Conservation (phyloP, 1,284 basidiomycete species). For the Xerocomus nothofagi region DNA sequence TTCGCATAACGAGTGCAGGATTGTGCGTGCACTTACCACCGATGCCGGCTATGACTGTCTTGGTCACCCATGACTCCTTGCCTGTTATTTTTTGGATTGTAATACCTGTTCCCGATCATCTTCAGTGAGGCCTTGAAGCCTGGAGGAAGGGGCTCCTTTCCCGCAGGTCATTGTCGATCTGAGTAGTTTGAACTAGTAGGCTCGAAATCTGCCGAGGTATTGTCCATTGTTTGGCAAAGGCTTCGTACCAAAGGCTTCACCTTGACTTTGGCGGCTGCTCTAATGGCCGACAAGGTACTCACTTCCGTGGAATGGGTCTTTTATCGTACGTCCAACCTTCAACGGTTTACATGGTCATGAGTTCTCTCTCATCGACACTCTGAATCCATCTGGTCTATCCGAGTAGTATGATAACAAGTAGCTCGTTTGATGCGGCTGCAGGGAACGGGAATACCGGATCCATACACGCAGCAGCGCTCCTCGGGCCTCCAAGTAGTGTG, state of each 20-base stretch:
- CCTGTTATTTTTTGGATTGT: slow-evolving; percentile 76
- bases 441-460: too few relatives aligned
- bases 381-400: too few relatives aligned
- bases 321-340: too few relatives aligned
- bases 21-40: slow-evolving; percentile 56
- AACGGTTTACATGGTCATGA: too few relatives aligned
- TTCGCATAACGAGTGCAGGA: slow-evolving; percentile 4
- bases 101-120: slow-evolving; percentile 71
- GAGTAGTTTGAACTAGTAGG: too few relatives aligned
- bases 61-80: slow-evolving; percentile 85
- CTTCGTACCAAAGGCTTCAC: too few relatives aligned
- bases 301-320: background rate
- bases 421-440: background rate
- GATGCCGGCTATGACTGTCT: slow-evolving; percentile 77
- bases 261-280: too few relatives aligned
- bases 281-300: too few relatives aligned
- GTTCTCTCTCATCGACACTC: too few relatives aligned
- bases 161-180: slow-evolving; percentile 37
- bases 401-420: background rate
- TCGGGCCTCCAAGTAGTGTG: too few relatives aligned
- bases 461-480: background rate
- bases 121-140: slow-evolving; percentile 77
- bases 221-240: slow-evolving; percentile 17
- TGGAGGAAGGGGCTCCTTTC: slow-evolving; percentile 78
- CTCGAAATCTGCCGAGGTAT: slow-evolving; percentile 8